Evolutionary conservation across 148 eudicot species (phyloP).

Genomic region (Limonium bicolor): DNA sequence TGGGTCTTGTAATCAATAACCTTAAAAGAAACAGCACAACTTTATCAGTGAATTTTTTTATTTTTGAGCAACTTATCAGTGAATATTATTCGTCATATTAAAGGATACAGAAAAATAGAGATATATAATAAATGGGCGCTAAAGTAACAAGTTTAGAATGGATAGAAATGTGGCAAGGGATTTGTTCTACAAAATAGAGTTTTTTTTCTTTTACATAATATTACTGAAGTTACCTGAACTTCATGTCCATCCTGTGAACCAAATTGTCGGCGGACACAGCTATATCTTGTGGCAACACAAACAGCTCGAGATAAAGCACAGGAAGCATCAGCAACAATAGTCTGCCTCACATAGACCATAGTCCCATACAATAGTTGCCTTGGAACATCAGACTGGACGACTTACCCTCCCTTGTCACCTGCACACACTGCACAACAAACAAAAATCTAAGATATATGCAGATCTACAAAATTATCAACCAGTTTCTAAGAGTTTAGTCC

Average conservation of each 20-base stretch:
- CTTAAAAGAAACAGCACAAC: slow-evolving; percentile 23
- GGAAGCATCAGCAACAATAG: slow-evolving; percentile 84
- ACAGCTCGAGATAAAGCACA: slow-evolving; percentile 79
- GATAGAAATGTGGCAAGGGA: no score
- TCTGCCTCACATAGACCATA: slow-evolving; percentile 81
- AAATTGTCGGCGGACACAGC: slow-evolving; percentile 91
- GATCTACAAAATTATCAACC: no score
- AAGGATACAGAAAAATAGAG: no score
- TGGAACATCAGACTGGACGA: slow-evolving; percentile 63
- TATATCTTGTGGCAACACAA: slow-evolving; percentile 89
- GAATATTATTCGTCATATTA: no score
- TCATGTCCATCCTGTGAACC: slow-evolving; percentile 85
- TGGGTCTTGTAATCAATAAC: slow-evolving; percentile 96
- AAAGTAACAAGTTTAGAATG: no score
- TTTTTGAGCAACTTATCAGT: no score
- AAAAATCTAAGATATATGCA: neutral
- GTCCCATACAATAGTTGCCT: slow-evolving; percentile 86
- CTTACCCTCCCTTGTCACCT: slow-evolving; percentile 91
- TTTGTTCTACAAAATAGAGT: no score
- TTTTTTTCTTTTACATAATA: no score
- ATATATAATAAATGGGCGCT: no score
- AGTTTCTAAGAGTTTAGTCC: no score
- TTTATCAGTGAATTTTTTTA: no score
- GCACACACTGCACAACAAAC: slow-evolving; percentile 46
- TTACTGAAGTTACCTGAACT: slow-evolving; percentile 49